Base-by-base conservation (phyloP, 2,329 filamentous ascomycete species). In the Aspergillus transmontanensis region DNA sequence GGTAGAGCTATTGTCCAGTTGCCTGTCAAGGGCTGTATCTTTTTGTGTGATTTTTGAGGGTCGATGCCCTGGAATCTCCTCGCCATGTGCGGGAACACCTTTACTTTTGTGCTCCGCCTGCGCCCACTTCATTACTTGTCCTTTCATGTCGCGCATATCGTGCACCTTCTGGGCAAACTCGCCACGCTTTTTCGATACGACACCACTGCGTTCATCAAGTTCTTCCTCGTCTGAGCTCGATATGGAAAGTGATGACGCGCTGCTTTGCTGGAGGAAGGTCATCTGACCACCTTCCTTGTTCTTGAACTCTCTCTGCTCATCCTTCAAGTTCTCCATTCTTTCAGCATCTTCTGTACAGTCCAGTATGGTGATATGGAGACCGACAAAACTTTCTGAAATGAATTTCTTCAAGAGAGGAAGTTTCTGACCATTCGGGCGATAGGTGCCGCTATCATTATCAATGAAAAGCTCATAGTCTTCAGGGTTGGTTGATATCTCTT, bases 361-460 rank as follows among this genome's bases (percentile, higher is more conserved):
- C 69, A 94, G 86, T 0, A 87, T 87, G 0, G 89, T 82, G 53
- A 97, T 82, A 58, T 90, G 87, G 1, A 98, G 80, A 0, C 92
- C 93, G 0, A 92, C 91, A 39, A 97, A 88, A 68, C 94, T 93
- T 28, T 76, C 78, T 36, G 88, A 80, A 2, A 98, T 79, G 73
- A 93, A 96, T 12, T 82, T 73, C 58, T 89, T 88, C 1, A 98
- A 82, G 0, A 89, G 75, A 0, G 91, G 91, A 1, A 98, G 84
- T 11, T 92, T 83, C 12, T 88, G 84, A 61, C 90, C 90, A 73
- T 96, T 93, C 0, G 94, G 94, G 0, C 94, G 87, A 76, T 98
- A 98, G 0, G 94, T 98, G 12, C 94, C 94, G 60, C 89, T 93
- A 78, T 97, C 94, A 72, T 98, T 98, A 81, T 98, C 94, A 73